Evolutionary conservation across 2,329 filamentous ascomycete genomes (phyloP), one percentile per base, ranked within the genome.

Genomic region (Verticillium longisporum): DNA sequence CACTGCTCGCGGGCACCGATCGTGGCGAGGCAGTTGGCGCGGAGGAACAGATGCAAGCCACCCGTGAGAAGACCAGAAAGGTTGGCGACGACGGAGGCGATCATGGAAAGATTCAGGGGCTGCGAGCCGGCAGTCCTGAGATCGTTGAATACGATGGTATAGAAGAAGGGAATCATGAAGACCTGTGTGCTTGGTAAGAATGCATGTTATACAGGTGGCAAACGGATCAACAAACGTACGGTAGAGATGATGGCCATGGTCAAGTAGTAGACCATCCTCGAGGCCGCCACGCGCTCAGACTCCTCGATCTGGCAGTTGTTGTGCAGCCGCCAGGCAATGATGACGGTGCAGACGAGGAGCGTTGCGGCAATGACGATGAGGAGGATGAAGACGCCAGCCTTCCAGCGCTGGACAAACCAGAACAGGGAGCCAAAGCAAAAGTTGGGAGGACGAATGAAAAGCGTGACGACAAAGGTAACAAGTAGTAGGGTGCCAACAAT

Each of bases 261-360:
- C 64, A 89, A 75, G 69, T 88, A 90, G 70, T 88, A 90, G 11
- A 88, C 83, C 85, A 90, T 89, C 62, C 85, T 80, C 6, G 87
- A 89, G 4, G 88, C 87, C 37, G 84, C 79, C 61, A 86, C 80
- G 56, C 88, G 78, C 70, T 90, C 85, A 15, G 80, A 77, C 21
- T 80, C 75, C 45, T 86, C 84, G 58, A 89, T 78, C 15, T 78
- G 76, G 14, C 78, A 74, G 62, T 79, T 81, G 37, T 78, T 79
- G 65, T 80, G 81, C 31, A 91, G 74, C 63, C 82, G 83, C 45
- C 82, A 70, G 68, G 84, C 87, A 57, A 89, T 81, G 32, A 81
- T 72, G 13, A 80, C 68, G n/a, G 78, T 78, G 64, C 82, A 78
- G 13, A 80, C 64, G 14, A 85, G 68, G 59, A 89, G 73, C 31